These are phyloP conservation scores for Bombardia bombarda DNA, from an alignment of 495 filamentous ascomycete species.

Conservation along the genomic window DNA sequence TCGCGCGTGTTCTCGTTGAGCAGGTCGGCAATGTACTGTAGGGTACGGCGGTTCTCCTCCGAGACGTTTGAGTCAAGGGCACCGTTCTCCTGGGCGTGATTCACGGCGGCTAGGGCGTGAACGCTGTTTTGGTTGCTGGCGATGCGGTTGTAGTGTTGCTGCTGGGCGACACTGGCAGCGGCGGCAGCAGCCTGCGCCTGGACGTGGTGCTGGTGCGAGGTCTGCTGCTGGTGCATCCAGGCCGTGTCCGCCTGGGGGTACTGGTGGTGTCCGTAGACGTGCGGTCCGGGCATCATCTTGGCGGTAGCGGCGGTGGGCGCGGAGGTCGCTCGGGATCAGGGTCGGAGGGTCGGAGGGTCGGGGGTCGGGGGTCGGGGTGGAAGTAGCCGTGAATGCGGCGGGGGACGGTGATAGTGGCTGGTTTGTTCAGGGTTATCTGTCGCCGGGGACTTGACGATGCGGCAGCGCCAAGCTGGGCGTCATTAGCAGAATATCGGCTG, in stretches of 20 bases:
- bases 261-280: slow-evolving; percentile 60
- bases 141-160: slow-evolving; percentile 70
- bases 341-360: neutral
- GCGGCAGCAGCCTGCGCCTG: slow-evolving; percentile 51
- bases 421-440: slow-evolving; percentile 7
- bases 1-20: slow-evolving; percentile 82
- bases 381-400: neutral
- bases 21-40: slow-evolving; percentile 89
- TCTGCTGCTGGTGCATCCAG: slow-evolving; percentile 65
- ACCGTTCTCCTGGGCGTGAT: slow-evolving; percentile 52
- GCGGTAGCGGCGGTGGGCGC: neutral
- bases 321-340: neutral
- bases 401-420: neutral
- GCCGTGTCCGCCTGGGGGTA: slow-evolving; percentile 67
- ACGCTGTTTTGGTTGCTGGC: slow-evolving; percentile 52
- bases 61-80: slow-evolving; percentile 47
- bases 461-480: slow-evolving; percentile 15
- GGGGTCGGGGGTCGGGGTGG: neutral
- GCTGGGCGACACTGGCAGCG: slow-evolving; percentile 61
- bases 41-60: slow-evolving; percentile 86
- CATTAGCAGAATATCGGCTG: slow-evolving; percentile 13
- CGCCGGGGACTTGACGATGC: slow-evolving; percentile 10
- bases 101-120: slow-evolving; percentile 38
- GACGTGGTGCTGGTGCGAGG: slow-evolving; percentile 34
- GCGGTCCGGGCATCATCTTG: slow-evolving; percentile 35